Evolutionary conservation across 306 rosid species (phyloP).

Genomic region (Vigna nakashimae): DNA sequence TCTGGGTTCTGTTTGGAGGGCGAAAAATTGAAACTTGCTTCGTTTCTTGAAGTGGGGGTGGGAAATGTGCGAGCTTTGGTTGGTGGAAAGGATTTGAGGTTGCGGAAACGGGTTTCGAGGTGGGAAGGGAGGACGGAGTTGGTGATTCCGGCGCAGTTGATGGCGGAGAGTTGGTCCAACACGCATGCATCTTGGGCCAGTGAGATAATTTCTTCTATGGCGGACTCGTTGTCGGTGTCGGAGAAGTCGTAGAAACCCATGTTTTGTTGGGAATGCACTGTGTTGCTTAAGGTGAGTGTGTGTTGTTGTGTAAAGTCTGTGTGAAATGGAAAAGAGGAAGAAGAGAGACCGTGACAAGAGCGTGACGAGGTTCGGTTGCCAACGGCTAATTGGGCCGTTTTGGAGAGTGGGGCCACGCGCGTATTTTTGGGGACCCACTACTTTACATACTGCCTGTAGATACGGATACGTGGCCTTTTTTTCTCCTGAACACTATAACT

Average conservation of each 20-base stretch:
- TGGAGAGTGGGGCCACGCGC: conserved; percentile 37
- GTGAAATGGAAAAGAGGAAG: neutral
- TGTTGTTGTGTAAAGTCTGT: neutral
- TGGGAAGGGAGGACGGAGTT: conserved; percentile 67
- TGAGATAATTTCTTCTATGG: conserved; percentile 71
- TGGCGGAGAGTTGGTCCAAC: conserved; percentile 77
- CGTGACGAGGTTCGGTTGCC: neutral
- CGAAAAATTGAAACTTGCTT: conserved; percentile 20
- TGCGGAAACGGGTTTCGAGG: conserved; percentile 83
- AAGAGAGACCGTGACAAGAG: neutral
- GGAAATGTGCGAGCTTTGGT: conserved; percentile 39
- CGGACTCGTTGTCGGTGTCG: conserved; percentile 66
- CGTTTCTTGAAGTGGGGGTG: conserved; percentile 2
- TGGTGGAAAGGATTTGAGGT: conserved; percentile 77
- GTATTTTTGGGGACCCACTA: neutral
- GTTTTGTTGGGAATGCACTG: neutral
- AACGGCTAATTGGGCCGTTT: conserved; percentile 60
- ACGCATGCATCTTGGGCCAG: conserved; percentile 71
- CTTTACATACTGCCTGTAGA: neutral
- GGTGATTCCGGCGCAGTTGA: conserved; percentile 74
- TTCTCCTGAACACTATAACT: too few species aligned
- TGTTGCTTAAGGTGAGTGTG: neutral
- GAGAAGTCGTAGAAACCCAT: conserved; percentile 67
- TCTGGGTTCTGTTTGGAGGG: conserved; percentile 43
- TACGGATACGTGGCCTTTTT: neutral